Conservation (phyloP, 2,329 filamentous ascomycete species). For the Grosmannia penicillata region DNA sequence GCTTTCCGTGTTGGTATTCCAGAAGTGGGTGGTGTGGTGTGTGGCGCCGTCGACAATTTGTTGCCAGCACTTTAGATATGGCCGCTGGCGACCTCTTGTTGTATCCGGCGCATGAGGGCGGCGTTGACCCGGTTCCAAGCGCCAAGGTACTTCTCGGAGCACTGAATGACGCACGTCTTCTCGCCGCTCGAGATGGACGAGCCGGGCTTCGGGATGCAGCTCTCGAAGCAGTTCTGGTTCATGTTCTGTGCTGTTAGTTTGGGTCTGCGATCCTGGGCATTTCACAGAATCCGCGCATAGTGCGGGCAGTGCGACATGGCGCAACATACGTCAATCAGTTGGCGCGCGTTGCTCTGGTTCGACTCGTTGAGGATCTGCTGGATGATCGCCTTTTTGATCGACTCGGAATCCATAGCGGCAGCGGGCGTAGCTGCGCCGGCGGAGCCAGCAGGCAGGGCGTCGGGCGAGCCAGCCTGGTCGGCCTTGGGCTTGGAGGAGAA, state of each 20-base stretch:
- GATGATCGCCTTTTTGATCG: slow-evolving; percentile 47
- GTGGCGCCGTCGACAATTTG: too few relatives aligned
- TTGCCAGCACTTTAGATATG: slow-evolving; percentile 1
- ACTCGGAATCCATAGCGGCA: slow-evolving; percentile 39
- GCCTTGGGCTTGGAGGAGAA: slow-evolving; percentile 9
- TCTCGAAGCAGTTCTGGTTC: slow-evolving; percentile 68
- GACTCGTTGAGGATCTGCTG: slow-evolving; percentile 49
- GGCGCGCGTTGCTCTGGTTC: slow-evolving; percentile 52
- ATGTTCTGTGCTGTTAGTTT: slow-evolving; percentile 46
- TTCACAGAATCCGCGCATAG: too few relatives aligned
- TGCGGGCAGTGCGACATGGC: not conserved
- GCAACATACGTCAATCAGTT: slow-evolving; percentile 50
- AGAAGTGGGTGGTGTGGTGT: too few relatives aligned
- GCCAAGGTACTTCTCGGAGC: slow-evolving; percentile 76
- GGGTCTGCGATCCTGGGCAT: too few relatives aligned
- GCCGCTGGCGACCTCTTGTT: slow-evolving; percentile 35
- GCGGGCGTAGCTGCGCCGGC: not conserved
- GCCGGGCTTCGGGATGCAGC: slow-evolving; percentile 59
- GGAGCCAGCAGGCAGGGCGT: slow-evolving; percentile 2
- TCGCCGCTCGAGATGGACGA: slow-evolving; percentile 52
- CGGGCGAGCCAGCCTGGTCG: slow-evolving; percentile 2
- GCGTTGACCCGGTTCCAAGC: slow-evolving; percentile 64
- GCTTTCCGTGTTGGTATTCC: too few relatives aligned
- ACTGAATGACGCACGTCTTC: slow-evolving; percentile 55
- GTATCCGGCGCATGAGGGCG: slow-evolving; percentile 49